These are phyloP conservation scores for Phaeotremella skinneri DNA, from an alignment of 768 basidiomycete genomes.

Conservation along the genomic window DNA sequence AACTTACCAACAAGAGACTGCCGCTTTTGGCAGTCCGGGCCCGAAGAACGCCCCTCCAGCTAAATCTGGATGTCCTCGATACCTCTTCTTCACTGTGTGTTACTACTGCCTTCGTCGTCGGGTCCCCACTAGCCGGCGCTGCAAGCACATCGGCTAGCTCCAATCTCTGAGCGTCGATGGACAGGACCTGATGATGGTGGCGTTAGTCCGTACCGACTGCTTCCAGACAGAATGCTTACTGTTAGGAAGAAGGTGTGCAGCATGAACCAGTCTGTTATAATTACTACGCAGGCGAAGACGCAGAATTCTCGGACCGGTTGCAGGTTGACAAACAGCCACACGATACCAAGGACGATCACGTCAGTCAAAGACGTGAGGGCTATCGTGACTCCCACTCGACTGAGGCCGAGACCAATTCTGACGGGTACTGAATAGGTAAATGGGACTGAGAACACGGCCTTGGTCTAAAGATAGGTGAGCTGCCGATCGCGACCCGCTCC, in stretches of 20 bases:
- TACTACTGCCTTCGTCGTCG: neutral
- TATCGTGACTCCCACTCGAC: conserved; percentile 82
- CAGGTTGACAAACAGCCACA: conserved; percentile 65
- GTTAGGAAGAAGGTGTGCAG: conserved; percentile 94
- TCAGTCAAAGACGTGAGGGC: conserved; percentile 88
- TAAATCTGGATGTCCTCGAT: conserved; percentile 10
- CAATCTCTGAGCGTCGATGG: conserved; percentile 90
- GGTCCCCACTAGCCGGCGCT: conserved; percentile 5
- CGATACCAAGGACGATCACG: conserved; percentile 71
- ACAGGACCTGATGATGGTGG: conserved; percentile 55
- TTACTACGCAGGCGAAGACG: conserved; percentile 85
- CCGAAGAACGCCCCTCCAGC: conserved; percentile 30
- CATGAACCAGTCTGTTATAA: conserved; percentile 96
- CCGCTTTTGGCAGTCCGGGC: conserved; percentile 42
- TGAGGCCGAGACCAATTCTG: conserved; percentile 86
- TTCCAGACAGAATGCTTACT: conserved; percentile 53
- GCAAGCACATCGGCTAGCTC: conserved; percentile 77
- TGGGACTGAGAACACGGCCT: conserved; percentile 42
- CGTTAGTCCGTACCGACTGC: conserved; percentile 4
- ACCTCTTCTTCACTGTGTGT: conserved; percentile 7
- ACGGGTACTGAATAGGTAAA: conserved; percentile 60
- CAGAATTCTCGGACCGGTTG: conserved; percentile 90
- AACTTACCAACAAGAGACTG: conserved; percentile 42
- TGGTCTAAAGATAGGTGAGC: conserved; percentile 22
- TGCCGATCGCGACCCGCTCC: too few relatives aligned